Conservation (phyloP, 192 early-diverging fungal species). For the Podochytrium sp. region DNA sequence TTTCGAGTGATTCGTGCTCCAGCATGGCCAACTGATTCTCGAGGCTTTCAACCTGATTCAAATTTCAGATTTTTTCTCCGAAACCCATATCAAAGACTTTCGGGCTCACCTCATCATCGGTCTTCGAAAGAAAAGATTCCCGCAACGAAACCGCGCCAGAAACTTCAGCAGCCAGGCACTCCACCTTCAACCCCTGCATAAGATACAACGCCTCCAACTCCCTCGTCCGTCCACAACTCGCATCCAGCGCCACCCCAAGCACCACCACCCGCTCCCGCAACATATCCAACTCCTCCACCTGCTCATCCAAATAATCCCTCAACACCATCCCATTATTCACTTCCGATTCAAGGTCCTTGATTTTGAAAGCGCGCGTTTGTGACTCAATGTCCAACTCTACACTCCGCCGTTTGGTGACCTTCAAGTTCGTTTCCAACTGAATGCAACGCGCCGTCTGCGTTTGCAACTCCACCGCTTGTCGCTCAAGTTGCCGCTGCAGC, state of each 20-base stretch:
- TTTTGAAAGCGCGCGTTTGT: background rate
- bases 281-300: background rate
- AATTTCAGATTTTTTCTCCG: background rate
- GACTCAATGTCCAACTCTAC: background rate
- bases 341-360: background rate
- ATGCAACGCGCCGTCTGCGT: too few species aligned
- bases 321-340: background rate
- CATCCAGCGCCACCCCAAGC: background rate
- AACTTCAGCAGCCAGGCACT: background rate
- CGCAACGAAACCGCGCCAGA: background rate
- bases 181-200: background rate
- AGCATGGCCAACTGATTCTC: too few species aligned
- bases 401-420: background rate
- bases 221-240: background rate
- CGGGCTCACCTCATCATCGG: background rate
- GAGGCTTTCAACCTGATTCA: background rate
- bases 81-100: background rate
- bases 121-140: background rate
- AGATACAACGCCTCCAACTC: conserved; percentile 18
- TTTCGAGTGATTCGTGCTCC: too few species aligned
- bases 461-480: too few species aligned
- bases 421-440: too few species aligned
- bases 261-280: background rate
- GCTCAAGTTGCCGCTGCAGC: too few species aligned
- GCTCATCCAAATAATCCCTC: background rate